phyloP scores from a whole-genome alignment of 23 red algal genomes.

The Chondrus crispus region DNA sequence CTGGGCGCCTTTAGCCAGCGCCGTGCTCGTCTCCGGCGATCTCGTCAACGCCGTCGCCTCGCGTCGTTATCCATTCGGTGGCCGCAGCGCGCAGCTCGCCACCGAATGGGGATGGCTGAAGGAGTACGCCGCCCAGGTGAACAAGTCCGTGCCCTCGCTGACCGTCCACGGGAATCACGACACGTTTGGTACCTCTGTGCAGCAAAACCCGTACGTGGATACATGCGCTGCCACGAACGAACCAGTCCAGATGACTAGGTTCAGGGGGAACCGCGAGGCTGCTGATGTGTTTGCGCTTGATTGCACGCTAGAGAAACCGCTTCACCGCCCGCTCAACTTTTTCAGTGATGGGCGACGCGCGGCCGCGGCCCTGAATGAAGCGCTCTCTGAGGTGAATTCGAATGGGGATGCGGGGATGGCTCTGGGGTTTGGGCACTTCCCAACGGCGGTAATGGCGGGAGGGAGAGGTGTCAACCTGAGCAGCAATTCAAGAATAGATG shows the following conservation, averaged over 20 bases:
- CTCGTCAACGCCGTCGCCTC: constrained; percentile 41
- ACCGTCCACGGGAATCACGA: constrained; percentile 60
- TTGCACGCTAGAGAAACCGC: constrained; percentile 29
- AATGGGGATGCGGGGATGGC: too few species aligned
- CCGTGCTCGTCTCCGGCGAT: constrained; percentile 43
- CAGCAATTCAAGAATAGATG: constrained; percentile 53
- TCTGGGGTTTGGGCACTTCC: constrained; percentile 37
- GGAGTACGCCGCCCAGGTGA: not conserved
- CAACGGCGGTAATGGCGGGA: constrained; percentile 28
- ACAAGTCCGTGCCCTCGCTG: constrained; percentile 37
- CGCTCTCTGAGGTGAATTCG: too few species aligned
- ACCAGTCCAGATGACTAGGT: not conserved
- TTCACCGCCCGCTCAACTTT: constrained; percentile 63
- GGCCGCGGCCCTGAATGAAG: not conserved
- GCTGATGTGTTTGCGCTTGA: constrained; percentile 3
- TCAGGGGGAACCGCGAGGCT: not conserved
- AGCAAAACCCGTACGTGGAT: not conserved
- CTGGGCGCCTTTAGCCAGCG: not conserved
- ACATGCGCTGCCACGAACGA: not conserved
- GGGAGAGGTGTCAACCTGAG: too few species aligned
- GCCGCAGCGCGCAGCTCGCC: constrained; percentile 29
- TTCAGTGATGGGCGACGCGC: constrained; percentile 35
- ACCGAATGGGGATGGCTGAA: constrained; percentile 34
- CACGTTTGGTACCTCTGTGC: constrained; percentile 2
- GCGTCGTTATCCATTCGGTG: constrained; percentile 19